Percentiles rank a stretch among this genome's conserved stretches.
Evolutionary conservation across 371 early-diverging fungal species (phyloP).

Genomic region (Mortierella sp.): DNA sequence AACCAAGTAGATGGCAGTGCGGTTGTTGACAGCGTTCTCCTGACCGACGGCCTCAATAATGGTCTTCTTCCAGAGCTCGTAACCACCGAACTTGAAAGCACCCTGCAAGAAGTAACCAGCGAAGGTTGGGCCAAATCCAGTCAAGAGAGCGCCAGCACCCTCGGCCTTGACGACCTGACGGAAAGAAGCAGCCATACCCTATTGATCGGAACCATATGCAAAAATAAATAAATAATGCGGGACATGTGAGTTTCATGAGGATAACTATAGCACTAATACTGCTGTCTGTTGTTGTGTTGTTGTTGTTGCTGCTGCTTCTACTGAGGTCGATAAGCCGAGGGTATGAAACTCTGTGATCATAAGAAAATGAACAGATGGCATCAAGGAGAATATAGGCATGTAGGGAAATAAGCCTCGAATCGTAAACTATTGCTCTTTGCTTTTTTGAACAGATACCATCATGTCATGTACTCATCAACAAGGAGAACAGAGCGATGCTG

Average conservation of each 20-base stretch:
- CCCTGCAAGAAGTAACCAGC: slow-evolving; percentile 93
- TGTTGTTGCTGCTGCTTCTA: background rate
- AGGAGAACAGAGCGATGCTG: background rate
- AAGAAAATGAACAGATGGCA: too few species aligned
- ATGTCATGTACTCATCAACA: too few species aligned
- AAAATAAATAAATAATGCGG: background rate
- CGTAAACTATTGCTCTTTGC: background rate
- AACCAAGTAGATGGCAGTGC: slow-evolving; percentile 85
- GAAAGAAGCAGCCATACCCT: slow-evolving; percentile 81
- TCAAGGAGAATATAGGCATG: too few species aligned
- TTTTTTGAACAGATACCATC: background rate
- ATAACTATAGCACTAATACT: background rate
- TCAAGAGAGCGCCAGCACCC: slow-evolving; percentile 88
- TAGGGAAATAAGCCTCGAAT: background rate
- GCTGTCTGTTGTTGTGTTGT: too few species aligned
- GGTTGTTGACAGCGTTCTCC: slow-evolving; percentile 85
- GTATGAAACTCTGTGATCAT: too few species aligned
- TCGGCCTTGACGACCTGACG: slow-evolving; percentile 81
- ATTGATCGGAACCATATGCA: background rate
- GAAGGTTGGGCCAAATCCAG: slow-evolving; percentile 87
- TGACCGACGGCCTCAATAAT: slow-evolving; percentile 78
- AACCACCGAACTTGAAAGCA: slow-evolving; percentile 86
- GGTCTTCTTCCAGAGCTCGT: slow-evolving; percentile 91
- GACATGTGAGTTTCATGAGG: background rate
- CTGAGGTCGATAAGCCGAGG: background rate